These are phyloP conservation scores for Neospermospora avenae DNA, from an alignment of 2,329 filamentous ascomycete species.

Conservation along the genomic window DNA sequence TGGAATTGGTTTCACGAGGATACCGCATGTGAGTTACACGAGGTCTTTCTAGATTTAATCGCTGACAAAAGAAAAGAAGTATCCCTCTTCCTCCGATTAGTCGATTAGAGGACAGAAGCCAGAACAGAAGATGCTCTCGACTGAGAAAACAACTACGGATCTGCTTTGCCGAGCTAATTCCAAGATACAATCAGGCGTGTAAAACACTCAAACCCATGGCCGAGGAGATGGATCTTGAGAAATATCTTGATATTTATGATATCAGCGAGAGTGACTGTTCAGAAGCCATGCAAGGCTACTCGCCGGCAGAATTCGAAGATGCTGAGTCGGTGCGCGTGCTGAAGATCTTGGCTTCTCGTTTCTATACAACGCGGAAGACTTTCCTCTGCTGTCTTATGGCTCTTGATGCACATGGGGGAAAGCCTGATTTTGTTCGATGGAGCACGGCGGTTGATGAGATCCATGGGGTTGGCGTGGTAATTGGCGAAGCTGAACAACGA, in stretches of 20 bases:
- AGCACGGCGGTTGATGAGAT: conserved; percentile 74
- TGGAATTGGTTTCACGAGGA: conserved; percentile 89
- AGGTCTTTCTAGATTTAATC: neutral
- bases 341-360: conserved; percentile 76
- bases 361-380: conserved; percentile 78
- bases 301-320: conserved; percentile 69
- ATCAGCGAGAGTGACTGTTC: conserved; percentile 70
- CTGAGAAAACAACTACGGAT: conserved; percentile 73
- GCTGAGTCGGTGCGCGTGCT: conserved; percentile 73
- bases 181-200: conserved; percentile 69
- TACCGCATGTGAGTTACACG: conserved; percentile 67
- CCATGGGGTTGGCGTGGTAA: conserved; percentile 58
- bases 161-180: conserved; percentile 67
- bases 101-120: conserved; percentile 78
- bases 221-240: conserved; percentile 78
- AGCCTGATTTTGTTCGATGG: conserved; percentile 75
- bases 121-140: conserved; percentile 74
- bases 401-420: conserved; percentile 76
- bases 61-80: conserved; percentile 54
- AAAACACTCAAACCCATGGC: conserved; percentile 68
- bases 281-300: conserved; percentile 64
- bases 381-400: conserved; percentile 87
- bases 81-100: conserved; percentile 89
- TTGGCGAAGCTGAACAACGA: conserved; percentile 59
- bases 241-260: conserved; percentile 88